These are phyloP conservation scores for Hortiboletus rubellus DNA, from an alignment of 1,284 basidiomycete genomes.

Conservation along the genomic window DNA sequence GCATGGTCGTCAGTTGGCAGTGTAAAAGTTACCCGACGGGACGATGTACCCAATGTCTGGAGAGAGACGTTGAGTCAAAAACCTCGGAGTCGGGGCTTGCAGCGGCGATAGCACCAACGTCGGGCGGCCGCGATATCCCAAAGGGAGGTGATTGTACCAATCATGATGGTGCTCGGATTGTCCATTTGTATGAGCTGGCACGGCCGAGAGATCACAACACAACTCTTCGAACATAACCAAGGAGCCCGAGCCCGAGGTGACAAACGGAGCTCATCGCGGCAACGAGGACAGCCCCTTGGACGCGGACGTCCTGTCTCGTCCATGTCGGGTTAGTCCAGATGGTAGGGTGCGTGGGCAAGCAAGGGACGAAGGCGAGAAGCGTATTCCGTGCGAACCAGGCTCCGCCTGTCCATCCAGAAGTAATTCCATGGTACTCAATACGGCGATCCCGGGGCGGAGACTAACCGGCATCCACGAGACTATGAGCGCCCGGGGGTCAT, in stretches of 20 bases:
- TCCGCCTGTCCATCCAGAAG: background rate
- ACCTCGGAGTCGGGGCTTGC: background rate
- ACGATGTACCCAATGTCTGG: too few species aligned
- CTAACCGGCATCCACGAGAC: background rate
- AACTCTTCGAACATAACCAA: constrained; percentile 21
- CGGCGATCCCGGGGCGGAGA: background rate
- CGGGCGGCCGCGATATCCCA: background rate
- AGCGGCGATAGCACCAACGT: constrained; percentile 15
- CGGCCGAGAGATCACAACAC: constrained; percentile 14
- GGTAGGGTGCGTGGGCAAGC: background rate
- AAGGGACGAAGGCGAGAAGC: background rate
- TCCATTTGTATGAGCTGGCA: constrained; percentile 19
- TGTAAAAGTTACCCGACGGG: too few species aligned
- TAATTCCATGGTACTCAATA: background rate
- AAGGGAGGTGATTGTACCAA: constrained; percentile 24
- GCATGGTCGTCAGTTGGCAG: too few species aligned
- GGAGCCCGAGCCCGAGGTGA: constrained; percentile 20
- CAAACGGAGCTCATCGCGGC: constrained; percentile 21
- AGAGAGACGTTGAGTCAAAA: too few species aligned
- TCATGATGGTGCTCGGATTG: constrained; percentile 20
- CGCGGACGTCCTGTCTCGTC: constrained; percentile 15
- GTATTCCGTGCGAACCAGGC: background rate
- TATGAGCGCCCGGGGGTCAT: too few species aligned
- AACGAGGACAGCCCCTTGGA: constrained; percentile 15
- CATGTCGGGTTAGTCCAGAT: constrained; percentile 1